These are phyloP conservation scores for Panicum miliaceum DNA, from an alignment of 176 grass and related monocot species.

Conservation along the genomic window DNA sequence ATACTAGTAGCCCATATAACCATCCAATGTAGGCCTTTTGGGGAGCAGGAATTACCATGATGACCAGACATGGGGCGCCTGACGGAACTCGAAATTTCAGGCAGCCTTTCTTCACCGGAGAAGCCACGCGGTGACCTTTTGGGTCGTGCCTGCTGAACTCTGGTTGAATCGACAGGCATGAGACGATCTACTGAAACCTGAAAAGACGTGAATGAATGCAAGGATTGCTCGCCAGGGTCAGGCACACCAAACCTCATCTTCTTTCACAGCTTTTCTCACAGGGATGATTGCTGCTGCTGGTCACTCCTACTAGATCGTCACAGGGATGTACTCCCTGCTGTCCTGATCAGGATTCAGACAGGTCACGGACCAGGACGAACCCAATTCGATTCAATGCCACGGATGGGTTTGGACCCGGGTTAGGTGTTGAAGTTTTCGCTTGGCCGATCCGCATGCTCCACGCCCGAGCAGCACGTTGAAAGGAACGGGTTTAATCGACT, in stretches of 20 bases:
- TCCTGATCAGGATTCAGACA: background rate
- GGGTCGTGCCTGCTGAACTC: background rate
- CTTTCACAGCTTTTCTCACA: conserved; percentile 17
- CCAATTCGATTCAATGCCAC: background rate
- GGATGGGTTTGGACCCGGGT: conserved; percentile 7
- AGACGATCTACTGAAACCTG: conserved; percentile 11
- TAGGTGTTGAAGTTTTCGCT: background rate
- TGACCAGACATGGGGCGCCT: background rate
- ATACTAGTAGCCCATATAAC: background rate
- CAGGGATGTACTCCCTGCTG: background rate
- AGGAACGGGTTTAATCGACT: background rate
- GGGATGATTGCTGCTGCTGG: background rate
- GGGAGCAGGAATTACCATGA: background rate
- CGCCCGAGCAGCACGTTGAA: background rate
- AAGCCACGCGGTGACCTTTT: background rate
- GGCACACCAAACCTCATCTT: conserved; percentile 1
- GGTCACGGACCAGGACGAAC: background rate
- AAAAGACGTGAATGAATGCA: conserved; percentile 31
- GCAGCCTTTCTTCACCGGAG: background rate
- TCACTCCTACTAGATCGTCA: background rate
- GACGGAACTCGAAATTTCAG: background rate
- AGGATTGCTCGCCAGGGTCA: conserved; percentile 18
- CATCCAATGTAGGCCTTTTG: conserved; percentile 17
- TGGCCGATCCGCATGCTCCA: background rate
- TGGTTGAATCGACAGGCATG: background rate